Conservation (phyloP, 352 stramenopile genomes). For the Phytophthora palmivora region DNA sequence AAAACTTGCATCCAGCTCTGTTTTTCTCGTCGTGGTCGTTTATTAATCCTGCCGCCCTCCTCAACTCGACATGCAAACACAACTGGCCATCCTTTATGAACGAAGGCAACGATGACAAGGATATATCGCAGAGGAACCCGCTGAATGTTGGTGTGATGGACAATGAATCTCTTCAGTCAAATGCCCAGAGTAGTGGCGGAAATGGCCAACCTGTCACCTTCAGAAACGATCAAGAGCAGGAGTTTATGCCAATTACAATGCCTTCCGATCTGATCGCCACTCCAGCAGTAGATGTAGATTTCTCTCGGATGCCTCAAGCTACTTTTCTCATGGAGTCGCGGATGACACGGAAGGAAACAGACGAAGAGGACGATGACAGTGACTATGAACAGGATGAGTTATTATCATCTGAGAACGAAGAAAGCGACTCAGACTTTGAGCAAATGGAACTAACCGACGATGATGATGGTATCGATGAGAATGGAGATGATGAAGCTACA, state of each 20-base stretch:
- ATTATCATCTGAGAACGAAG: constrained; percentile 73
- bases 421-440: constrained; percentile 83
- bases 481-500: constrained; percentile 32
- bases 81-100: constrained; percentile 85
- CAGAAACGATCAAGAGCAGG: constrained; percentile 8
- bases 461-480: constrained; percentile 51
- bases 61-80: constrained; percentile 80
- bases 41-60: constrained; percentile 63
- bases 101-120: constrained; percentile 44
- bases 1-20: constrained; percentile 80
- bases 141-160: constrained; percentile 1
- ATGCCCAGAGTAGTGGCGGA: background rate
- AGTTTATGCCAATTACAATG: constrained; percentile 31
- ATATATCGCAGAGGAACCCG: constrained; percentile 24
- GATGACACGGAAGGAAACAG: constrained; percentile 31
- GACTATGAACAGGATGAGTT: constrained; percentile 89
- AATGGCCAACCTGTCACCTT: constrained; percentile 1
- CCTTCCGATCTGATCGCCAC: constrained; percentile 18
- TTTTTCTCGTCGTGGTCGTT: constrained; percentile 90
- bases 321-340: constrained; percentile 13
- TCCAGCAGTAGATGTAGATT: background rate
- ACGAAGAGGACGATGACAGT: constrained; percentile 75
- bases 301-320: constrained; percentile 20
- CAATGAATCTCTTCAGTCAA: background rate
- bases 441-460: constrained; percentile 77